Conservation (phyloP, 2,329 filamentous ascomycete genomes). For the Blumeriella jaapii region DNA sequence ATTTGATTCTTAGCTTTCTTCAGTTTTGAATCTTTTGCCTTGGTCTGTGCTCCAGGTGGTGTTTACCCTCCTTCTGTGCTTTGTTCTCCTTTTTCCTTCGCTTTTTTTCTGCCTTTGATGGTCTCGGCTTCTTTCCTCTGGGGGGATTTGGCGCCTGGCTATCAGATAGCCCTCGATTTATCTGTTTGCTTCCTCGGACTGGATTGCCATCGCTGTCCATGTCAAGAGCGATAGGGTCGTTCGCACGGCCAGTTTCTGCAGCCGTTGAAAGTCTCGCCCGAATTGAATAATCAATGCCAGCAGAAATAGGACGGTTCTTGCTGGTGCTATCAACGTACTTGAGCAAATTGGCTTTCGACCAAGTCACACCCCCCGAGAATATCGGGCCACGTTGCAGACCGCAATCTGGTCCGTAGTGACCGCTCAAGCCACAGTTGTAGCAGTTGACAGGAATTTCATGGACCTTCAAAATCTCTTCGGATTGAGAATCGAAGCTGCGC, state of each 20-base stretch:
- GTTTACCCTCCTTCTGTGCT: no score
- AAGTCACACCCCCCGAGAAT: slow-evolving; percentile 34
- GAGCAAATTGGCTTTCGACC: slow-evolving; percentile 38
- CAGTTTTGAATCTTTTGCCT: no score
- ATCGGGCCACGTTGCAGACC: slow-evolving; percentile 17
- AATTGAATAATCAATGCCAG: slow-evolving; percentile 22
- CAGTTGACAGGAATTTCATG: slow-evolving; percentile 40
- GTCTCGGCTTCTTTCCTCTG: no score
- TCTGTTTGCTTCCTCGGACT: no score
- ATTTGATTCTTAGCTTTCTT: no score
- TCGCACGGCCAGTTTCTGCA: slow-evolving; percentile 20
- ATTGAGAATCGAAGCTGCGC: slow-evolving; percentile 39
- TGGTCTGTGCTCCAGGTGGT: no score
- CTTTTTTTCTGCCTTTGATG: no score
- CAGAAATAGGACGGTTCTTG: slow-evolving; percentile 18
- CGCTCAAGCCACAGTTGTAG: slow-evolving; percentile 41
- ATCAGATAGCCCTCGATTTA: no score
- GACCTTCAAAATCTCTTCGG: slow-evolving; percentile 36
- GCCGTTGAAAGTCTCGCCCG: slow-evolving; percentile 15
- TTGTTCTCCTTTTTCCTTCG: no score
- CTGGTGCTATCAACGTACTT: slow-evolving; percentile 39
- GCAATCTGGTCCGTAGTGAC: slow-evolving; percentile 49
- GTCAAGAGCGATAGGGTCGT: slow-evolving; percentile 23
- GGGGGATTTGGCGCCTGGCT: no score
- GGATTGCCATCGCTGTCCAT: slow-evolving; percentile 22